A percentile compares a stretch with the other conserved stretches of the same genome.
Evolutionary conservation across 169 alveolate species (phyloP).

Genomic region (Perkinsus marinus): DNA sequence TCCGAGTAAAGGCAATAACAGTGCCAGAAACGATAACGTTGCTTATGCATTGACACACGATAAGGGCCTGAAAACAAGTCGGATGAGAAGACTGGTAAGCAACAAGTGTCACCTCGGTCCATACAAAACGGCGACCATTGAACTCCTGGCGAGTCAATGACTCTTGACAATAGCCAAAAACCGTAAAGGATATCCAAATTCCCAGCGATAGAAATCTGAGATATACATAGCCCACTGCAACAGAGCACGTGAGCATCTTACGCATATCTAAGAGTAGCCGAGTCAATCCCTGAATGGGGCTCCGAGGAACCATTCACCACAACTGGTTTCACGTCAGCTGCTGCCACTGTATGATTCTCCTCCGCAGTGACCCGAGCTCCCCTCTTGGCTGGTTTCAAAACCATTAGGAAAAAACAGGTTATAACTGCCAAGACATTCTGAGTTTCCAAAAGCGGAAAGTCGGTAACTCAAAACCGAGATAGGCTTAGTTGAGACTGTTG

Average conservation of each 20-base stretch:
- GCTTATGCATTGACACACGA: background rate
- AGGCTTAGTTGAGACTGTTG: no score
- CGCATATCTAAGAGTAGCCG: background rate
- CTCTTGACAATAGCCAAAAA: background rate
- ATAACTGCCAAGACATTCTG: background rate
- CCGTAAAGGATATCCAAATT: background rate
- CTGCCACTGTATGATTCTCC: background rate
- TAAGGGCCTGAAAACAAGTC: background rate
- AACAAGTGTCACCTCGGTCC: background rate
- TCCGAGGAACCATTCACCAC: background rate
- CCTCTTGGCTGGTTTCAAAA: background rate
- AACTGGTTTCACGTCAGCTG: background rate
- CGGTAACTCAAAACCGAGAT: background rate
- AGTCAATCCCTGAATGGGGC: background rate
- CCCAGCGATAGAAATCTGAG: background rate
- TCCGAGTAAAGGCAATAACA: background rate
- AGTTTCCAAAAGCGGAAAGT: background rate
- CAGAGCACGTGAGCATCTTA: background rate
- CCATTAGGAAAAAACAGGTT: background rate
- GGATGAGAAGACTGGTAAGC: background rate
- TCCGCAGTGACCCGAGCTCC: background rate
- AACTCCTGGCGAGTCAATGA: background rate
- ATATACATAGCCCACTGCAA: background rate
- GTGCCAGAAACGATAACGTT: background rate
- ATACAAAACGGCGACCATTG: background rate